Percentiles rank a stretch among this genome's conserved stretches.
These are phyloP conservation scores for Besnoitia besnoiti DNA, from an alignment of 169 alveolate species.

Conservation along the genomic window DNA sequence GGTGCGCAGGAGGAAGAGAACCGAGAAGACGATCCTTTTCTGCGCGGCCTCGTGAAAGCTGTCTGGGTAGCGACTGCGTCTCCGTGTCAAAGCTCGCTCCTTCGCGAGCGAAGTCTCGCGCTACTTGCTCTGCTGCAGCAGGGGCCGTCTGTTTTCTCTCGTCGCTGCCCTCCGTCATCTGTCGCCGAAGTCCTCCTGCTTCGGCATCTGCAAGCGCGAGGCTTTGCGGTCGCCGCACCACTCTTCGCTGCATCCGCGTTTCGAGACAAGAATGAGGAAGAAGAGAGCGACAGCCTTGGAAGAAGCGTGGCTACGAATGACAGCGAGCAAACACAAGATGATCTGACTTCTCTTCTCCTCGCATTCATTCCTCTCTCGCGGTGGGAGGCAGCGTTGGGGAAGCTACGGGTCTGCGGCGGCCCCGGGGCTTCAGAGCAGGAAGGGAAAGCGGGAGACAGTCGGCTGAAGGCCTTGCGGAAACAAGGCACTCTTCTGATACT, in stretches of 20 bases:
- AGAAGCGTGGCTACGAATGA: not conserved
- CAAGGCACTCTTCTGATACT: not conserved
- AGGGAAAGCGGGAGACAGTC: too few relatives aligned
- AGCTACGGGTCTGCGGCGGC: not conserved
- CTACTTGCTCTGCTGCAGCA: not conserved
- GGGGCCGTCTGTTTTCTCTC: not conserved
- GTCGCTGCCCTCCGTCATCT: not conserved
- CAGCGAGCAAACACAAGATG: not conserved
- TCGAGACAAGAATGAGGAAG: not conserved
- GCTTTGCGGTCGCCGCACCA: not conserved
- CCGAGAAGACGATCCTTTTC: not conserved
- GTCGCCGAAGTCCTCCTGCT: not conserved
- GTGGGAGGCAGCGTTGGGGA: not conserved
- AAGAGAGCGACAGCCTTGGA: not conserved
- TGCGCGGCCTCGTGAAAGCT: not conserved
- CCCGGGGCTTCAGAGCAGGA: too few relatives aligned
- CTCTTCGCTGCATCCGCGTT: not conserved
- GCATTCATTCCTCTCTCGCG: not conserved
- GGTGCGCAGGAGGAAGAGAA: not conserved
- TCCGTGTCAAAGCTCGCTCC: not conserved
- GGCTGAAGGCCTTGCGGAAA: too few relatives aligned
- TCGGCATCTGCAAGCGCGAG: not conserved
- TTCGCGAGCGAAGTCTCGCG: not conserved
- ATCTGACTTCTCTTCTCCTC: not conserved
- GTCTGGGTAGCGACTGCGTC: not conserved